Percentiles rank a stretch among this genome's conserved stretches.
Conservation (phyloP, 805 yeast species). For the Candida gorgasii region DNA sequence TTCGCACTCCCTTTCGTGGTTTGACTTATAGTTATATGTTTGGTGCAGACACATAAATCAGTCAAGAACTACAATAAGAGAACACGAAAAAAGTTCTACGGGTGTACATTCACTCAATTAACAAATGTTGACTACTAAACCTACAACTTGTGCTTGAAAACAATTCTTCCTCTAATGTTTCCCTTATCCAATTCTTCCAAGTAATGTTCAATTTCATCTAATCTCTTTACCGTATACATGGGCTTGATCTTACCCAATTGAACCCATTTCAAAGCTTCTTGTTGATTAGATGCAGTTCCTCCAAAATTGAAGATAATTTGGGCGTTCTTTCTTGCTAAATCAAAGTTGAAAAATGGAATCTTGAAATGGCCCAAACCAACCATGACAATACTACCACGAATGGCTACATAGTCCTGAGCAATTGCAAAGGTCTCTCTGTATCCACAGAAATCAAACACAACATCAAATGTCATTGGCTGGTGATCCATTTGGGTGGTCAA, state of each 20-base stretch:
- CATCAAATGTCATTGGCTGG: constrained; percentile 35
- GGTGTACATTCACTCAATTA: background rate
- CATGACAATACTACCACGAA: constrained; percentile 40
- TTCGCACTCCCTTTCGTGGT: background rate
- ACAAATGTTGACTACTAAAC: background rate
- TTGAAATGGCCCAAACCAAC: constrained; percentile 44
- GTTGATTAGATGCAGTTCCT: constrained; percentile 45
- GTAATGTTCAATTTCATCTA: constrained; percentile 37
- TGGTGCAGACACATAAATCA: background rate
- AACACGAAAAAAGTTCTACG: background rate
- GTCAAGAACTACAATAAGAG: background rate
- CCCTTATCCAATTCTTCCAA: constrained; percentile 38
- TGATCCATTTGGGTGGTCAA: constrained; percentile 24
- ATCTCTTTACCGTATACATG: constrained; percentile 25
- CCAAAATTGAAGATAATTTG: constrained; percentile 43
- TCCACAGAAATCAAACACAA: constrained; percentile 42
- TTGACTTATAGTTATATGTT: too few species aligned
- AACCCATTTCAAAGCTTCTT: constrained; percentile 45
- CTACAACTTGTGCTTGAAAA: constrained; percentile 22
- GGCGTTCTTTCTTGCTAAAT: constrained; percentile 43
- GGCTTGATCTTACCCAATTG: constrained; percentile 42
- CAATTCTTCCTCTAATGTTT: constrained; percentile 44
- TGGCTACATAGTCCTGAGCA: constrained; percentile 31
- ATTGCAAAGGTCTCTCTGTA: constrained; percentile 28
- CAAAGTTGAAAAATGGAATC: constrained; percentile 31